phyloP scores from a whole-genome alignment of 148 eudicot genomes.

The Silene latifolia region DNA sequence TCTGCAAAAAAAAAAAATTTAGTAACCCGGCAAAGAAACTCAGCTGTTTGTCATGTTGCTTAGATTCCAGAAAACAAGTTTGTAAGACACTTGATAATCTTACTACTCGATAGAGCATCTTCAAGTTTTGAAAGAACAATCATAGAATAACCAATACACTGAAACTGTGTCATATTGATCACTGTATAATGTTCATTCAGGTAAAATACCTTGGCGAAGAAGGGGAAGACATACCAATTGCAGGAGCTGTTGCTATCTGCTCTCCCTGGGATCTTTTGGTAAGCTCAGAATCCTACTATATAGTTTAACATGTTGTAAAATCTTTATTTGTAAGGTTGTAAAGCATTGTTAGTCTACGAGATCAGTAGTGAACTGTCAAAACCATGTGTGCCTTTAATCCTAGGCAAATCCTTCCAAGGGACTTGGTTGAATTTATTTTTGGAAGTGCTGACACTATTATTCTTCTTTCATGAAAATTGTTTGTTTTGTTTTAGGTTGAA shows the following conservation, averaged over 20 bases:
- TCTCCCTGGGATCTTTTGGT: conserved; percentile 99
- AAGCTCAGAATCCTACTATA: conserved; percentile 26
- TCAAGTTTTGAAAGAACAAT: not conserved
- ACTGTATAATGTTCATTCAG: conserved; percentile 32
- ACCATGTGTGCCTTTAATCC: not conserved
- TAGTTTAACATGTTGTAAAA: not conserved
- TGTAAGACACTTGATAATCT: not conserved
- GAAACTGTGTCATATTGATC: not conserved
- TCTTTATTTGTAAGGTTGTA: not conserved
- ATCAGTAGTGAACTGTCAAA: not conserved
- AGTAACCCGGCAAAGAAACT: not conserved
- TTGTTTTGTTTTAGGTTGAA: conserved; percentile 1
- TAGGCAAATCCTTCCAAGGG: not conserved
- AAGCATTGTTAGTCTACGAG: conserved; percentile 1
- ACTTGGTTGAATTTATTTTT: too few species aligned
- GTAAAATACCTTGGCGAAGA: conserved; percentile 94
- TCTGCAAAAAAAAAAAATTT: not conserved
- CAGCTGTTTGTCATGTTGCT: not conserved
- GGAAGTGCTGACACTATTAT: not conserved
- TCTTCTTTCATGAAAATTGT: not conserved
- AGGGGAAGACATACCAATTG: conserved; percentile 74
- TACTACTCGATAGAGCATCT: not conserved
- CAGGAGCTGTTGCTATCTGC: conserved; percentile 88
- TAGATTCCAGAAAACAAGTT: not conserved
- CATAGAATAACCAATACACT: not conserved